Conservation (phyloP, 495 filamentous ascomycete genomes). For the Tuber magnatum region DNA sequence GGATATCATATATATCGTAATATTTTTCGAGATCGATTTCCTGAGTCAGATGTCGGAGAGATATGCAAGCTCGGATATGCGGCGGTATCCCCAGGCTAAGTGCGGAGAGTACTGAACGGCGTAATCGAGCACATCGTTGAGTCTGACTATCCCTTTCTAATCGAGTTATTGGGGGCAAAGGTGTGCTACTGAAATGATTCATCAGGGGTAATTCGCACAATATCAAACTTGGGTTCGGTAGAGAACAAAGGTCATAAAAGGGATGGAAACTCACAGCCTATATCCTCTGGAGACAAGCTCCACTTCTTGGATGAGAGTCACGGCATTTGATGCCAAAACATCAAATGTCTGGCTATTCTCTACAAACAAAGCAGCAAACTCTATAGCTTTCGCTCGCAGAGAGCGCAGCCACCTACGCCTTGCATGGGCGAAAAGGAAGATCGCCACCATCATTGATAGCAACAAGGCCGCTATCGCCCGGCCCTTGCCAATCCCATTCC, state of each 20-base stretch:
- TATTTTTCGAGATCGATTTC: constrained; percentile 78
- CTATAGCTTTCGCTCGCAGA: constrained; percentile 66
- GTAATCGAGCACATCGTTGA: constrained; percentile 69
- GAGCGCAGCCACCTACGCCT: constrained; percentile 80
- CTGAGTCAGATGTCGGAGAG: constrained; percentile 64
- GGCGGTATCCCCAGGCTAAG: constrained; percentile 62
- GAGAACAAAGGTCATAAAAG: constrained; percentile 16
- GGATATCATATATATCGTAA: constrained; percentile 86
- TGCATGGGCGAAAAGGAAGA: constrained; percentile 58
- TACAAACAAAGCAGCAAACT: constrained; percentile 65
- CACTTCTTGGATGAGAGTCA: constrained; percentile 89
- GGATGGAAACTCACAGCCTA: constrained; percentile 58
- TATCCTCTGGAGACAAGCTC: constrained; percentile 93
- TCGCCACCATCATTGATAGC: constrained; percentile 48
- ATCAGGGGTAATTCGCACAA: constrained; percentile 43
- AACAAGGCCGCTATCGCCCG: constrained; percentile 33
- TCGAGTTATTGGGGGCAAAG: constrained; percentile 74
- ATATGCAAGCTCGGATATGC: constrained; percentile 59
- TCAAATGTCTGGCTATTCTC: constrained; percentile 75
- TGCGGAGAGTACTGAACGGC: constrained; percentile 61
- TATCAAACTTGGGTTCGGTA: constrained; percentile 18
- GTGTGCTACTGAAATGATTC: constrained; percentile 57
- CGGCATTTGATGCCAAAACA: constrained; percentile 65
- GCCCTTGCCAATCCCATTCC: constrained; percentile 44
- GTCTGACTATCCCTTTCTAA: constrained; percentile 71